Evolutionary conservation across 2,329 filamentous ascomycete species (phyloP).

Genomic region (Elsinoe batatas): DNA sequence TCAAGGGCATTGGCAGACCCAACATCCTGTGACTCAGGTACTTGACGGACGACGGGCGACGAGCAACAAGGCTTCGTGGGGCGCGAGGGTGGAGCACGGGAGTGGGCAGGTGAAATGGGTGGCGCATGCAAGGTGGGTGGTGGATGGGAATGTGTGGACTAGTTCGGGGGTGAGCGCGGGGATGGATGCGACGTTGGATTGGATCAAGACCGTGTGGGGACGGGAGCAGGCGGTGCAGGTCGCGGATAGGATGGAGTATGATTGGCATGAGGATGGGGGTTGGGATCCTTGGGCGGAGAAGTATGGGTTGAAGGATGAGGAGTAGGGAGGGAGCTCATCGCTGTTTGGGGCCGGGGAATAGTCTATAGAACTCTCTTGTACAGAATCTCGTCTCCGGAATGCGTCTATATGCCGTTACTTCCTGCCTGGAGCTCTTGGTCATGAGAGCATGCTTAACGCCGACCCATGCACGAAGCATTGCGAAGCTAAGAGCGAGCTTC

Average conservation of each 20-base stretch:
- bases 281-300: slow-evolving; percentile 7
- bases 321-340: neutral
- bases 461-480: neutral
- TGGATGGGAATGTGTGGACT: slow-evolving; percentile 58
- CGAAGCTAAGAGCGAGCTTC: neutral
- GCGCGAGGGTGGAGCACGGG: slow-evolving; percentile 35
- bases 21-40: slow-evolving; percentile 22
- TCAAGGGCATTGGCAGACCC: no score
- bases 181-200: slow-evolving; percentile 47
- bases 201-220: slow-evolving; percentile 33
- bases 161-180: slow-evolving; percentile 55
- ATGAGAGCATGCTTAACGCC: neutral
- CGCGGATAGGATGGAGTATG: slow-evolving; percentile 7
- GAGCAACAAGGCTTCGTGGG: slow-evolving; percentile 54
- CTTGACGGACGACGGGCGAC: slow-evolving; percentile 53
- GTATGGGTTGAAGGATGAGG: slow-evolving; percentile 1
- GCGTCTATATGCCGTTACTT: slow-evolving; percentile 1
- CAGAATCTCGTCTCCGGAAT: neutral
- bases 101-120: slow-evolving; percentile 51
- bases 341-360: neutral
- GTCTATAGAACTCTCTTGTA: neutral
- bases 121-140: slow-evolving; percentile 51
- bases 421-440: neutral
- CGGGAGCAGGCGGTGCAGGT: neutral
- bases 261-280: slow-evolving; percentile 3